These are phyloP conservation scores for Trichoderma simmonsii DNA, from an alignment of 2,329 filamentous ascomycete genomes.

Conservation along the genomic window DNA sequence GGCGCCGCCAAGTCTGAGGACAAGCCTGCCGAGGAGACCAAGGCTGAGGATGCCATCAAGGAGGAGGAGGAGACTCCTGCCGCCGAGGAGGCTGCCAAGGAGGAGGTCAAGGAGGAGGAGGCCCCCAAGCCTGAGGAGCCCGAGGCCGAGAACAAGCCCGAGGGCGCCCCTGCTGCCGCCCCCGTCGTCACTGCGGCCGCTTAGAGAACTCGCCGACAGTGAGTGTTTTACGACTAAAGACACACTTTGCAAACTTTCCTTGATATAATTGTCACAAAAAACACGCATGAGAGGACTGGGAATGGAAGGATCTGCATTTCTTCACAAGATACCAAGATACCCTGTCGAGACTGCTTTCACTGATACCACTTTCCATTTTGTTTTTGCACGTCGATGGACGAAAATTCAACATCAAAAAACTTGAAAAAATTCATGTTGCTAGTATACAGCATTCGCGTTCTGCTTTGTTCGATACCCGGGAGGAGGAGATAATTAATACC, in stretches of 20 bases:
- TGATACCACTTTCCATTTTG: slow-evolving; percentile 41
- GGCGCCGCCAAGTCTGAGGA: slow-evolving; percentile 42
- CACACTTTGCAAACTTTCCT: slow-evolving; percentile 24
- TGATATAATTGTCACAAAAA: slow-evolving; percentile 28
- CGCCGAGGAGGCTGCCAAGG: slow-evolving; percentile 33
- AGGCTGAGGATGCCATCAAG: slow-evolving; percentile 36
- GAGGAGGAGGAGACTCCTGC: slow-evolving; percentile 33
- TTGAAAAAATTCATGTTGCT: slow-evolving; percentile 25
- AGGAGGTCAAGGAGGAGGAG: slow-evolving; percentile 25
- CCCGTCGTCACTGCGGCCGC: slow-evolving; percentile 52
- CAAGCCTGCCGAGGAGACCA: slow-evolving; percentile 36
- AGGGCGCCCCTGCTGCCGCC: slow-evolving; percentile 40
- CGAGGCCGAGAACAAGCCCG: slow-evolving; percentile 42
- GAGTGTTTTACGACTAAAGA: slow-evolving; percentile 26
- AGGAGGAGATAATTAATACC: slow-evolving; percentile 42
- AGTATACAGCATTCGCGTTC: slow-evolving; percentile 29
- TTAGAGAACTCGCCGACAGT: slow-evolving; percentile 37
- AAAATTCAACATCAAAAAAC: slow-evolving; percentile 21
- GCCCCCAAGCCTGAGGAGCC: slow-evolving; percentile 27
- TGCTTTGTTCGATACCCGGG: slow-evolving; percentile 41
- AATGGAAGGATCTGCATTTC: slow-evolving; percentile 54
- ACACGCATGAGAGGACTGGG: slow-evolving; percentile 42
- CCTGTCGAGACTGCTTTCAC: slow-evolving; percentile 50
- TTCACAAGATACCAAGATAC: slow-evolving; percentile 52
- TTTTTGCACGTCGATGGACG: slow-evolving; percentile 25